phyloP scores from a whole-genome alignment of 2,329 filamentous ascomycete species.

The Arthrinium puccinioides region DNA sequence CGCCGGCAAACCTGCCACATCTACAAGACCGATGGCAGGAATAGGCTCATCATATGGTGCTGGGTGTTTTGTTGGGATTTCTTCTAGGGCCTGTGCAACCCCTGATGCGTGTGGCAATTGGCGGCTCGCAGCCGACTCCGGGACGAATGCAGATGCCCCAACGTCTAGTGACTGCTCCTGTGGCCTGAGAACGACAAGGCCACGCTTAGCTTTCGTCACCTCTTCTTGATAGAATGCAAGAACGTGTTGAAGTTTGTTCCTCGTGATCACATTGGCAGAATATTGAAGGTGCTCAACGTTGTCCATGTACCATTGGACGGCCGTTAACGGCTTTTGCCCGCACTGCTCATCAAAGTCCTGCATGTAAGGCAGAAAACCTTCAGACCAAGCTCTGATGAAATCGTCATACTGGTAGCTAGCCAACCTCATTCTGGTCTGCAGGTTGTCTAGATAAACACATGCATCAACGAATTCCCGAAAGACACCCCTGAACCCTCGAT shows the following conservation, averaged over 20 bases:
- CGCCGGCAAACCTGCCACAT: too few species aligned
- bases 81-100: too few species aligned
- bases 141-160: too few species aligned
- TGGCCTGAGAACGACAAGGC: too few species aligned
- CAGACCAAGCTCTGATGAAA: constrained; percentile 24
- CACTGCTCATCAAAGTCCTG: constrained; percentile 1
- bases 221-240: constrained; percentile 20
- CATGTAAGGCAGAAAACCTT: constrained; percentile 23
- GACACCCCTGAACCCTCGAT: constrained; percentile 20
- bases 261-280: constrained; percentile 19
- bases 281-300: constrained; percentile 20
- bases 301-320: constrained; percentile 26
- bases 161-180: too few species aligned
- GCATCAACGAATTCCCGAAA: constrained; percentile 21
- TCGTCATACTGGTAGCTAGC: constrained; percentile 25
- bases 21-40: too few species aligned
- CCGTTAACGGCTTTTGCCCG: constrained; percentile 13
- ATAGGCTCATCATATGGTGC: too few species aligned
- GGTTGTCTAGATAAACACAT: constrained; percentile 20
- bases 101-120: too few species aligned
- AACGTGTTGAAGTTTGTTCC: constrained; percentile 18
- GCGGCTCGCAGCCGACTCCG: too few species aligned
- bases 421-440: constrained; percentile 15
- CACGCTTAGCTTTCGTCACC: constrained; percentile 3
- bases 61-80: too few species aligned